Evolutionary conservation across 257 asterid species (phyloP).

Genomic region (Solanum bukasovii): DNA sequence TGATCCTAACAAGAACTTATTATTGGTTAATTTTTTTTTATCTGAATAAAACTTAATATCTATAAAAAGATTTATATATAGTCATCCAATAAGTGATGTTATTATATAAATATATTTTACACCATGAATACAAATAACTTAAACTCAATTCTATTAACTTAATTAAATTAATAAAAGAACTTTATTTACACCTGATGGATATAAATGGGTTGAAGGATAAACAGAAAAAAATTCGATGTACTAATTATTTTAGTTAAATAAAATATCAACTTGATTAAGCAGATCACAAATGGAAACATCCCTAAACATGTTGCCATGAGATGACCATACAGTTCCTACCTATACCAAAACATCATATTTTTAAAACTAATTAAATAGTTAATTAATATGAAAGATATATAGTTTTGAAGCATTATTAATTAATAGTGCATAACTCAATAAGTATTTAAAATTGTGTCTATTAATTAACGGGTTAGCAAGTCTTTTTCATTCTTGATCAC

Average conservation of each 20-base stretch:
- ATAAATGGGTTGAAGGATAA: neutral
- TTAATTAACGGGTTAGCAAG: too few species aligned
- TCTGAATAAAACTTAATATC: neutral
- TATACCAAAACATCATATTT: neutral
- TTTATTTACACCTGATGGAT: neutral
- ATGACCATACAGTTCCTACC: neutral
- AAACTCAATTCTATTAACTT: neutral
- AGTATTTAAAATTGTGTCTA: neutral
- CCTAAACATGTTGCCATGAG: neutral
- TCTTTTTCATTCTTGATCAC: neutral
- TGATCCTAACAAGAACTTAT: neutral
- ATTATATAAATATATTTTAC: neutral
- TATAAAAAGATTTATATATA: neutral
- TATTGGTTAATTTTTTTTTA: neutral
- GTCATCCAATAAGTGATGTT: neutral
- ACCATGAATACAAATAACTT: neutral
- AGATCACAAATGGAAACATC: neutral
- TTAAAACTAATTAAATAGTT: neutral
- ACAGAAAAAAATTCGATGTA: neutral
- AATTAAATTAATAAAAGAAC: neutral
- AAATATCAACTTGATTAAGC: neutral
- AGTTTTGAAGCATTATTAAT: neutral
- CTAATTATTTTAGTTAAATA: neutral
- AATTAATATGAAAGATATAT: neutral
- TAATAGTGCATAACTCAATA: neutral